Percentiles rank a stretch among this genome's conserved stretches.
Evolutionary conservation across 805 yeast genomes (phyloP).

Genomic region (Vanderwaltozyma verrucispora): DNA sequence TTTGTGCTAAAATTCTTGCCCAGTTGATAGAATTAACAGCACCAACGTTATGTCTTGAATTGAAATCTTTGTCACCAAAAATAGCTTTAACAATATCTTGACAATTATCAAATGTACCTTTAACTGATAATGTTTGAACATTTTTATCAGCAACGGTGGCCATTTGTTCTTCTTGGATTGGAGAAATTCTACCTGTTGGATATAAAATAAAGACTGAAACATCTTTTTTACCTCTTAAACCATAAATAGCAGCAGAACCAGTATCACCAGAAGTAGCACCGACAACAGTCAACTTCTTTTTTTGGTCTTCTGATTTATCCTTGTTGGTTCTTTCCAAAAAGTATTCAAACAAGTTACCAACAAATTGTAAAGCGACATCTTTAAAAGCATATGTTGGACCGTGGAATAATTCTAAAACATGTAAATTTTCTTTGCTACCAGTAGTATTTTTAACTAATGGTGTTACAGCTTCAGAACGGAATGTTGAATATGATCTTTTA

Average conservation of each 20-base stretch:
- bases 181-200: conserved; percentile 96
- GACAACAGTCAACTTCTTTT: conserved; percentile 85
- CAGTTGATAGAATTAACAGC: conserved; percentile 98
- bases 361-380: conserved; percentile 96
- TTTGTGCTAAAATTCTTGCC: conserved; percentile 98
- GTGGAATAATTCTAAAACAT: conserved; percentile 87
- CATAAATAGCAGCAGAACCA: conserved; percentile 98
- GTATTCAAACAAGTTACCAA: conserved; percentile 92
- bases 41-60: conserved; percentile 84
- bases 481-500: conserved; percentile 73
- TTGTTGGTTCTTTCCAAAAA: conserved; percentile 69
- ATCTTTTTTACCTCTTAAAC: conserved; percentile 92
- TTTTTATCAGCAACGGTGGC: conserved; percentile 88
- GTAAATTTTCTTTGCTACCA: conserved; percentile 47
- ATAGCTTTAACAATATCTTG: conserved; percentile 92
- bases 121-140: conserved; percentile 90
- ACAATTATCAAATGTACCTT: conserved; percentile 96
- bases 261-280: conserved; percentile 99
- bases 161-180: conserved; percentile 98
- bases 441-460: conserved; percentile 57
- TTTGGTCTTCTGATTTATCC: conserved; percentile 40
- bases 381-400: conserved; percentile 99
- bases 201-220: conserved; percentile 94
- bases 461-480: conserved; percentile 80
- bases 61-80: conserved; percentile 83